Conservation (phyloP, 257 asterid species). For the Solanum sparsipilum region DNA sequence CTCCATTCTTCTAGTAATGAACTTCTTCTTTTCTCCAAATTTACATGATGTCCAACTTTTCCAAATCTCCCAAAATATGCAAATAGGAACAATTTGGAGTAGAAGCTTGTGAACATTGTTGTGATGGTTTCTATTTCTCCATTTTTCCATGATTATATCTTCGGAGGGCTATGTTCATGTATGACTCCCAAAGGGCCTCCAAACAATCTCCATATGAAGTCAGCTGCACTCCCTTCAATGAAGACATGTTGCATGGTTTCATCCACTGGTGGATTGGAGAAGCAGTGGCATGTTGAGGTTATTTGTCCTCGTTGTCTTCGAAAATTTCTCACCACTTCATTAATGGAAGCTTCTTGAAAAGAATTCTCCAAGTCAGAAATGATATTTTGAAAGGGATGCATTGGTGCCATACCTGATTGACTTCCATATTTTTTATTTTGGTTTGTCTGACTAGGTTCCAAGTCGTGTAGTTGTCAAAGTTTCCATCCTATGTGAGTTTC, state of each 20-base stretch:
- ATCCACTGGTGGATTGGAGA: not conserved
- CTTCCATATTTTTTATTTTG: not conserved
- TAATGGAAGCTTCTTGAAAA: not conserved
- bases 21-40: not conserved
- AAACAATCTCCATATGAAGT: not conserved
- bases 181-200: not conserved
- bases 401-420: not conserved
- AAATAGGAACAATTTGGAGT: not conserved
- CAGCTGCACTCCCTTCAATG: not conserved
- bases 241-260: not conserved
- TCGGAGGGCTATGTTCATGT: not conserved
- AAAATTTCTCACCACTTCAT: not conserved
- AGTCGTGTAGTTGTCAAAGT: not conserved
- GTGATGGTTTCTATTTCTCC: not conserved
- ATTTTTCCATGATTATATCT: no score
- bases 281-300: not conserved
- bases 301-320: not conserved
- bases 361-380: not conserved
- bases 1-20: not conserved
- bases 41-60: not conserved
- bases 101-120: not conserved
- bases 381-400: not conserved
- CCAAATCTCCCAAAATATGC: not conserved
- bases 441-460: no score
- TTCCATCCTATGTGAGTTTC: not conserved